Conservation (phyloP, 2,329 filamentous ascomycete species). For the Colletotrichum viniferum region DNA sequence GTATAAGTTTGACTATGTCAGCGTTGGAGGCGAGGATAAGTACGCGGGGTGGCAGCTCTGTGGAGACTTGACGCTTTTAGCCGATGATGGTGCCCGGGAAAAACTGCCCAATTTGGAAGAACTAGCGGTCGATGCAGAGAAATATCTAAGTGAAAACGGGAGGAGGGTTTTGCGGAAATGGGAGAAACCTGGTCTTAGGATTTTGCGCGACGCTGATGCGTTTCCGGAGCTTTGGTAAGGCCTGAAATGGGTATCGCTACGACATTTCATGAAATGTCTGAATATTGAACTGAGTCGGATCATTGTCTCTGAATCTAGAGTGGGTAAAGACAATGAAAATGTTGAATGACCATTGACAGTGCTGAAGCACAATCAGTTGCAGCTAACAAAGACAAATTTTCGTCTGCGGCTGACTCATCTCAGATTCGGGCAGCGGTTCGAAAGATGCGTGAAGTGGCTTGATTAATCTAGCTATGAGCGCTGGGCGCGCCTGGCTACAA, state of each 20-base stretch:
- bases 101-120: not conserved
- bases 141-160: not conserved
- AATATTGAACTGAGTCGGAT: not conserved
- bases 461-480: no score
- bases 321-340: fast-evolving
- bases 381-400: no score
- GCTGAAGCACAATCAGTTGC: not conserved
- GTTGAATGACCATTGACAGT: not conserved
- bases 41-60: not conserved
- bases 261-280: not conserved
- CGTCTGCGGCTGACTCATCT: no score
- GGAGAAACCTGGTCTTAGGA: not conserved
- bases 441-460: no score
- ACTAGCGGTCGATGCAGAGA: not conserved
- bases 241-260: not conserved
- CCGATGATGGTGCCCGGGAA: not conserved
- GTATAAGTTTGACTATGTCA: no score
- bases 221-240: not conserved
- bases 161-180: not conserved
- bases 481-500: no score
- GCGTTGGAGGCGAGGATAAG: not conserved
- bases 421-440: no score
- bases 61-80: not conserved
- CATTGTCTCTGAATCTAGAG: not conserved
- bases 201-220: not conserved